phyloP scores from a whole-genome alignment of 1,284 basidiomycete genomes.

The Mycena citricolor region DNA sequence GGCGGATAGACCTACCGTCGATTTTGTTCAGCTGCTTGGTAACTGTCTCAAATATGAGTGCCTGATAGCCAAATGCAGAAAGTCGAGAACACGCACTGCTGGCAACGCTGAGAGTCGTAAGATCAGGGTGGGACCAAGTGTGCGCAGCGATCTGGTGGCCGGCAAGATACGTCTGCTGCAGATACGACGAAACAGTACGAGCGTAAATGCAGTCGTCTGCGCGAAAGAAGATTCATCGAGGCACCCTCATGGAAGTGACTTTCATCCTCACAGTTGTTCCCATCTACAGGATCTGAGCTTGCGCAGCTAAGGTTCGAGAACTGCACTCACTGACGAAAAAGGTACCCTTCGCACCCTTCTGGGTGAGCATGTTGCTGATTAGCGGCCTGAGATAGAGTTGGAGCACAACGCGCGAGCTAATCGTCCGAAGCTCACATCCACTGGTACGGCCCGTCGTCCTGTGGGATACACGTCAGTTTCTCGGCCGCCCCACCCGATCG shows the following conservation, averaged over 20 bases:
- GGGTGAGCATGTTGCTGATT: constrained; percentile 26
- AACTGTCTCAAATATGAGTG: constrained; percentile 2
- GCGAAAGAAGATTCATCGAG: neutral
- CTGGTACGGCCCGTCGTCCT: constrained; percentile 2
- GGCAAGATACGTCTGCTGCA: neutral
- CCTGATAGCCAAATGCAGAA: neutral
- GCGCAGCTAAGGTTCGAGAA: neutral
- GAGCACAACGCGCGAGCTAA: neutral
- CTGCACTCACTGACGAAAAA: neutral
- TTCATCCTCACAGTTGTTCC: neutral
- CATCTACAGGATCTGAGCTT: neutral
- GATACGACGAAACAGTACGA: neutral
- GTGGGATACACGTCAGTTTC: neutral
- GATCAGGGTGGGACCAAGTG: neutral
- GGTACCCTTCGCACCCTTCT: constrained; percentile 2
- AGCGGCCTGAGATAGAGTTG: too few species aligned
- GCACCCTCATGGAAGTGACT: neutral
- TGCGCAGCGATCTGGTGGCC: neutral
- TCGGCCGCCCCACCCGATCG: too few species aligned
- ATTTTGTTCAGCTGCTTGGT: constrained; percentile 3
- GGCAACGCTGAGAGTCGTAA: neutral
- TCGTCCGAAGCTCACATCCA: neutral
- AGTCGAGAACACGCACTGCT: neutral
- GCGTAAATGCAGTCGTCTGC: neutral
- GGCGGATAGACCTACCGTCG: constrained; percentile 1